phyloP scores from a whole-genome alignment of 805 yeast genomes.

The Zygosaccharomyces gambellarensis region DNA sequence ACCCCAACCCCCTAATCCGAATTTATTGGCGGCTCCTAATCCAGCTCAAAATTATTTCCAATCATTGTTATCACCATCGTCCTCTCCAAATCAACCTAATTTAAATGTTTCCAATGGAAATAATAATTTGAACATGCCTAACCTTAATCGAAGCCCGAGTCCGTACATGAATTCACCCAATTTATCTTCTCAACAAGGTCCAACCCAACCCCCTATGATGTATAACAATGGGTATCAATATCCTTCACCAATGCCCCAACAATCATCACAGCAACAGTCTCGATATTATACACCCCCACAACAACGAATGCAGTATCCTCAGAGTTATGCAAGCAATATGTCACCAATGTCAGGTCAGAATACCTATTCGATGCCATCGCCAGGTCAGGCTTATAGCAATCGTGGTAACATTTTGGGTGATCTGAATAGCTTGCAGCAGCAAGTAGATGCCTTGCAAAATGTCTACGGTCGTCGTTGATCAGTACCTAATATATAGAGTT shows the following conservation, averaged over 20 bases:
- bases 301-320: slow-evolving; percentile 30
- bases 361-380: slow-evolving; percentile 7
- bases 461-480: slow-evolving; percentile 19
- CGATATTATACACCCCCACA: slow-evolving; percentile 21
- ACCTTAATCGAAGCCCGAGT: slow-evolving; percentile 3
- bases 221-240: slow-evolving; percentile 11
- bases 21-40: slow-evolving; percentile 23
- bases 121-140: slow-evolving; percentile 11
- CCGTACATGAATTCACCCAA: slow-evolving; percentile 6
- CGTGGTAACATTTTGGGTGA: slow-evolving; percentile 54
- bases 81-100: slow-evolving; percentile 26
- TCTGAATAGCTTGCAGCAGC: slow-evolving; percentile 61
- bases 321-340: slow-evolving; percentile 4
- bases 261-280: slow-evolving; percentile 19
- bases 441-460: slow-evolving; percentile 52
- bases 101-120: slow-evolving; percentile 10
- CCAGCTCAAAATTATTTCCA: slow-evolving; percentile 29
- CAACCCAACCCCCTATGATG: slow-evolving; percentile 10
- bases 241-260: slow-evolving; percentile 25
- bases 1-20: slow-evolving; percentile 10
- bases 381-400: slow-evolving; percentile 15
- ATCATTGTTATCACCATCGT: slow-evolving; percentile 27
- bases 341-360: slow-evolving; percentile 29
- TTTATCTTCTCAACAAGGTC: not conserved
- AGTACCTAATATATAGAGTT: not conserved